Conservation (phyloP, 1,284 basidiomycete species). For the Sporisorium exsertum region DNA sequence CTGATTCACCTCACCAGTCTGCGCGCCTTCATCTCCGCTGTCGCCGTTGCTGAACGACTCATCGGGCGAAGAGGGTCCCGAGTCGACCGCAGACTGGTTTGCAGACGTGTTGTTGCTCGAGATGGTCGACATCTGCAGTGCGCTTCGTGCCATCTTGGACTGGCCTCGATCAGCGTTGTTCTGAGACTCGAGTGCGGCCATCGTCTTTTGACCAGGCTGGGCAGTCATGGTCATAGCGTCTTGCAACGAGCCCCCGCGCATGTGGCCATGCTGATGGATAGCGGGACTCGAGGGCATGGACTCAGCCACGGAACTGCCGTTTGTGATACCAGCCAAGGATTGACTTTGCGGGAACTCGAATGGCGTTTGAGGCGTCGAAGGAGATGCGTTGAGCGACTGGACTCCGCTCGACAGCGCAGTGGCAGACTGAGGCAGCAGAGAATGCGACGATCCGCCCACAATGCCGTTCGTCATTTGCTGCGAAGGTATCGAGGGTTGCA, state of each 20-base stretch:
- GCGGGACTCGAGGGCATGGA: conserved; percentile 48
- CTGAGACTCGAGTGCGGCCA: conserved; percentile 4
- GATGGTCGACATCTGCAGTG: conserved; percentile 51
- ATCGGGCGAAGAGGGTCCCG: conserved; percentile 48
- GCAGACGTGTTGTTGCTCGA: conserved; percentile 31
- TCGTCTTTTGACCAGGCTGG: conserved; percentile 20
- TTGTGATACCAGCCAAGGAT: conserved; percentile 12
- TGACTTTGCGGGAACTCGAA: conserved; percentile 47
- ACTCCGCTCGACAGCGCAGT: conserved; percentile 26
- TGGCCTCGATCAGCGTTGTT: conserved; percentile 13
- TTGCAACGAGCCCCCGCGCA: conserved; percentile 42
- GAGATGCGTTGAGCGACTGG: conserved; percentile 45
- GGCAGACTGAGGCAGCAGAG: conserved; percentile 21
- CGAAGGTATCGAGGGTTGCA: conserved; percentile 28
- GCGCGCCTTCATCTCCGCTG: conserved; percentile 37
- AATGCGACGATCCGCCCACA: conserved; percentile 5
- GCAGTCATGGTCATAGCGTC: conserved; percentile 50
- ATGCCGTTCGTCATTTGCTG: conserved; percentile 20
- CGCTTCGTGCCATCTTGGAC: conserved; percentile 37
- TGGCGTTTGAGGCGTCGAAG: conserved; percentile 46
- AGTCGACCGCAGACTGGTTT: conserved; percentile 44
- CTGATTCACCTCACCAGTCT: conserved; percentile 14
- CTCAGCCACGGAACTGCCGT: conserved; percentile 19
- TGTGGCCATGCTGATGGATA: conserved; percentile 38
- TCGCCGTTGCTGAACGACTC: conserved; percentile 53